These are phyloP conservation scores for Pseudogymnoascus sp. DNA, from an alignment of 2,329 filamentous ascomycete genomes.

Conservation along the genomic window DNA sequence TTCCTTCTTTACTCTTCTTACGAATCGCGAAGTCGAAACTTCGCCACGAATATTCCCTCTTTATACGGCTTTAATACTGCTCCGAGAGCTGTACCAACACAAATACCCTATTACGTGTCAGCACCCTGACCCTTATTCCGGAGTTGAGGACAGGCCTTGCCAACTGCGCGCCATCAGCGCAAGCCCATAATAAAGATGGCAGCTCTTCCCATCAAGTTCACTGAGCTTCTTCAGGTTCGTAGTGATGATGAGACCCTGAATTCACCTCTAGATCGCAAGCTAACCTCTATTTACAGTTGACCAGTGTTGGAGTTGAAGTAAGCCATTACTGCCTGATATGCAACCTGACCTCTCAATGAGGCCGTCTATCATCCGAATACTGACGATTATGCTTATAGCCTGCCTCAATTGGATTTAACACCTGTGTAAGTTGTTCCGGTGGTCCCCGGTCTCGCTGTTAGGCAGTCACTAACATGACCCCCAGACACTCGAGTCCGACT, in stretches of 20 bases:
- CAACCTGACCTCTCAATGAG: slow-evolving; percentile 2
- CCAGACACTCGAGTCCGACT: slow-evolving; percentile 95
- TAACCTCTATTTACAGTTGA: slow-evolving; percentile 36
- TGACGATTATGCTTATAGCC: slow-evolving; percentile 41
- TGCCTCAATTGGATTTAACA: slow-evolving; percentile 75
- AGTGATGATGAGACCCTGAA: slow-evolving; percentile 42
- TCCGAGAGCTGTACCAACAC: slow-evolving; percentile 5
- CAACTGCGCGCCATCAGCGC: slow-evolving; percentile 13
- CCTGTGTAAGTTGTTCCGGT: slow-evolving; percentile 55
- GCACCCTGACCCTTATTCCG: slow-evolving; percentile 8
- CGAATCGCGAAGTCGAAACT: background rate
- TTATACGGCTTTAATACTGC: slow-evolving; percentile 4
- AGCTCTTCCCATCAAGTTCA: slow-evolving; percentile 83
- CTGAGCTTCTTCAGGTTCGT: slow-evolving; percentile 82
- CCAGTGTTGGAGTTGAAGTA: slow-evolving; percentile 45
- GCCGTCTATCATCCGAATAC: slow-evolving; percentile 11
- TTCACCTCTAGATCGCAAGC: slow-evolving; percentile 13
- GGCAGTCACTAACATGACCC: slow-evolving; percentile 14
- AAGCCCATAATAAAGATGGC: slow-evolving; percentile 21
- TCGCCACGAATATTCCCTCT: slow-evolving; percentile 1
- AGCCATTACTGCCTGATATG: slow-evolving; percentile 23
- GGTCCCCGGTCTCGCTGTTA: slow-evolving; percentile 9
- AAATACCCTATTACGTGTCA: slow-evolving; percentile 9
- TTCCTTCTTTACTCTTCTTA: slow-evolving; percentile 7
- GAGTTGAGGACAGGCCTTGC: slow-evolving; percentile 3